phyloP scores from a whole-genome alignment of 257 asterid genomes.

The Linaria vulgaris region DNA sequence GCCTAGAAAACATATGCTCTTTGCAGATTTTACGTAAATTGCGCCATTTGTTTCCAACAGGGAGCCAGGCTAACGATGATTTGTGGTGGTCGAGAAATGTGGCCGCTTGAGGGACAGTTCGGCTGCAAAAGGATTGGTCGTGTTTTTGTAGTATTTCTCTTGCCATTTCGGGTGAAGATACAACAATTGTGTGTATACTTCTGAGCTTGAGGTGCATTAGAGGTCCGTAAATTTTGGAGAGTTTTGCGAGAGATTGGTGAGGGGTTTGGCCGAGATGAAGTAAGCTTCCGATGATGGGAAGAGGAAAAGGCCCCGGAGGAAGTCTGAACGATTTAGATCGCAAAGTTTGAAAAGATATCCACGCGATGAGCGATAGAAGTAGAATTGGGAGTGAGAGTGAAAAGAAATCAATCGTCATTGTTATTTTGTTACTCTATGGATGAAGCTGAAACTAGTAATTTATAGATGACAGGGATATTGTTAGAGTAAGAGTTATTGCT shows the following conservation, averaged over 20 bases:
- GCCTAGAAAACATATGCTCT: too few species aligned
- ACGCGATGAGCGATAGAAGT: neutral
- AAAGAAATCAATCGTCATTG: neutral
- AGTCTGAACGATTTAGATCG: neutral
- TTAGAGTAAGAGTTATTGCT: too few species aligned
- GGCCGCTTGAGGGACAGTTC: neutral
- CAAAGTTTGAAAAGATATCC: neutral
- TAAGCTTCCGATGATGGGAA: neutral
- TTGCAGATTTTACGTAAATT: neutral
- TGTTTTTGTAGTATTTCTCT: conserved; percentile 5
- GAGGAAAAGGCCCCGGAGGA: conserved; percentile 9
- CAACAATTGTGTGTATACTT: neutral
- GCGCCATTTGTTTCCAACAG: neutral
- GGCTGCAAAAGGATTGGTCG: neutral
- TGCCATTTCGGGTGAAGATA: neutral
- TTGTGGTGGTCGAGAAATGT: neutral
- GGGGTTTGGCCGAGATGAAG: neutral
- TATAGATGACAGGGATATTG: too few species aligned
- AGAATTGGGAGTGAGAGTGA: neutral
- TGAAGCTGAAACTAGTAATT: too few species aligned
- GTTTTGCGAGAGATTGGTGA: conserved; percentile 5
- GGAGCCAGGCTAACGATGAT: neutral
- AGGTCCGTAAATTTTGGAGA: neutral
- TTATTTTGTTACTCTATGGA: too few species aligned
- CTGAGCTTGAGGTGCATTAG: conserved; percentile 4